Evolutionary conservation across 2,329 filamentous ascomycete genomes (phyloP), one percentile per base, ranked within the genome.

Genomic region (Scortechinia acanthostroma): DNA sequence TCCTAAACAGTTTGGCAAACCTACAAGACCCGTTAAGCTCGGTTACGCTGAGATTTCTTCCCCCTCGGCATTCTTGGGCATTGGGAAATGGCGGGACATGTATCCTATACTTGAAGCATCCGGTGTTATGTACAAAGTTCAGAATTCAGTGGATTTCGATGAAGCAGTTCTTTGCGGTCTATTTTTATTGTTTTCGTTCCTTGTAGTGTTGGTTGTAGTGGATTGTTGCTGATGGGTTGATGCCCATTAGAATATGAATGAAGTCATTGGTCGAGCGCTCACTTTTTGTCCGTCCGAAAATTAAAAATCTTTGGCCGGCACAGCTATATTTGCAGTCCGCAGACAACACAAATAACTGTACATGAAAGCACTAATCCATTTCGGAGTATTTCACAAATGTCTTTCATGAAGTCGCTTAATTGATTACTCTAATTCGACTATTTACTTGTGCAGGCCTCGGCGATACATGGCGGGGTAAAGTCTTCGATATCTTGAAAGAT

Each of bases 1-100:
- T 4, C 46, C 22, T 20, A 19, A 45, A 42, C 55, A 79, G 75
- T 68, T 57, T 79, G 68, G 66, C 68, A 71, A 62, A 69, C 61
- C 50, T 62, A 69, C 55, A 70, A 70, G 66, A 63, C 66, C 59
- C 65, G 42, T 19, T 33, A 30, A 4, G 10, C 43, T 40, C 25
- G 14, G 10, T 40, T 40, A 40, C 17, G 10, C 17, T 30, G 25
- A n/a, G 14, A 40, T 40, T 40, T 19, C 35, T 40, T 40, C 10
- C 35, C 13, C 17, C 25, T 10, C n/a, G 25, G 25, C 25, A 30
- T 30, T n/a, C 25, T 30, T 10, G 25, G 25, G 25, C 10, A 30
- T 30, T 30, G 25, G 25, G 25, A 30, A 30, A 30, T 10, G 10
- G 25, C 10, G 25, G 10, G 25, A 30, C 10, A 10, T n/a, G 10